These are phyloP conservation scores for Conoideocrella luteorostrata DNA, from an alignment of 2,329 filamentous ascomycete species.

Conservation along the genomic window DNA sequence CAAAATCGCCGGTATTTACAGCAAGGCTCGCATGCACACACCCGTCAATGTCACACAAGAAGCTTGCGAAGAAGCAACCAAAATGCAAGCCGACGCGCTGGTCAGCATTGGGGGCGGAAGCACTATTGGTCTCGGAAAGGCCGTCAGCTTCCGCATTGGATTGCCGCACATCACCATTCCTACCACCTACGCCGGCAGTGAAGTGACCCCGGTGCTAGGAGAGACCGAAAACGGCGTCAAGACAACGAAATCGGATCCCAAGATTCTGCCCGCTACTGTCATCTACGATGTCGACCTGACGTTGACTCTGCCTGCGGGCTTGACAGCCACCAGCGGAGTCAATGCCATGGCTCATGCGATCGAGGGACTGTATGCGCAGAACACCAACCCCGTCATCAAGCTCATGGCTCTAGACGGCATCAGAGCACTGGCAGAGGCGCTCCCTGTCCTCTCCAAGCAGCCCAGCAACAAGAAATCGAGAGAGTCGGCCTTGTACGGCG, in stretches of 20 bases:
- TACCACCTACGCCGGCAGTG: constrained; percentile 56
- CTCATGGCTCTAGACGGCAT: constrained; percentile 53
- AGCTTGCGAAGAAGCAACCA: constrained; percentile 48
- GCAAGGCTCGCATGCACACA: constrained; percentile 57
- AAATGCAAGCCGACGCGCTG: constrained; percentile 44
- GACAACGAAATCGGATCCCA: constrained; percentile 49
- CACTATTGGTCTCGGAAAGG: constrained; percentile 52
- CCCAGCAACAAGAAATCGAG: constrained; percentile 17
- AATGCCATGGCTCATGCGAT: constrained; percentile 63
- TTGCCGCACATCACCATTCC: constrained; percentile 48
- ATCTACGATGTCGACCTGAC: constrained; percentile 61
- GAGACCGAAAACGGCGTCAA: constrained; percentile 54
- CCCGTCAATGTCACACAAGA: constrained; percentile 51
- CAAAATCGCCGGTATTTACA: constrained; percentile 31
- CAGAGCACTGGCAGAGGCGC: constrained; percentile 42
- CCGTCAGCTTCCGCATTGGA: constrained; percentile 47
- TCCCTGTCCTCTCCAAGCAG: constrained; percentile 45
- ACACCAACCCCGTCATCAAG: constrained; percentile 53
- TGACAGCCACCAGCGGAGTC: constrained; percentile 53
- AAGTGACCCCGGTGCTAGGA: constrained; percentile 60
- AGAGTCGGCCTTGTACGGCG: constrained; percentile 48
- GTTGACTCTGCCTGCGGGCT: constrained; percentile 45
- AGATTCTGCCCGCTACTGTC: constrained; percentile 53
- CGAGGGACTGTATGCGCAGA: constrained; percentile 56
- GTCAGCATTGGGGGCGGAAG: constrained; percentile 19